A percentile compares a stretch with the other conserved stretches of the same genome.
phyloP scores from a whole-genome alignment of 495 filamentous ascomycete genomes.

The Letharia columbiana region DNA sequence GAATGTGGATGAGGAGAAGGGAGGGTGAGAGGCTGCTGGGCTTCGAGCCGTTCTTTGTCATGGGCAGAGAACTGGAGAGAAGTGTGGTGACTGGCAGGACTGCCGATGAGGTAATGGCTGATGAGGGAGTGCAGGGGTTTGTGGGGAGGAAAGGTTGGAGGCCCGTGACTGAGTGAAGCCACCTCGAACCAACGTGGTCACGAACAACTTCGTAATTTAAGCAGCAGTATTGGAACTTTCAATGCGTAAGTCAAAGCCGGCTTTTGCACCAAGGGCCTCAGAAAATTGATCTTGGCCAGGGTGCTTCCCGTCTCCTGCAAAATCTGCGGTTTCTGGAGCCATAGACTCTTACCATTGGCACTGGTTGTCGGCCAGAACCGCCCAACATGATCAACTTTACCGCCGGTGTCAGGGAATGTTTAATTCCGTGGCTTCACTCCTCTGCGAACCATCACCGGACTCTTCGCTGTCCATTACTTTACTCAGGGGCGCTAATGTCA shows the following conservation, averaged over 20 bases:
- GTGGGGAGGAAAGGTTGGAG: conserved; percentile 50
- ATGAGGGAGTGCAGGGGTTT: conserved; percentile 50
- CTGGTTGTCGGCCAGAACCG: neutral
- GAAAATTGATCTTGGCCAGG: neutral
- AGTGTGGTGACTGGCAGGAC: conserved; percentile 56
- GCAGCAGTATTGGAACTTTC: neutral
- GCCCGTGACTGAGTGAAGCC: conserved; percentile 40
- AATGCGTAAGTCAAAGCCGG: neutral
- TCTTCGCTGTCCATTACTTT: neutral
- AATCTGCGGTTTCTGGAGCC: neutral
- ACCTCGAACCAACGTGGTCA: neutral
- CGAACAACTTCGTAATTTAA: neutral
- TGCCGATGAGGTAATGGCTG: conserved; percentile 46
- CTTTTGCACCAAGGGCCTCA: neutral
- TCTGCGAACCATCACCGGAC: neutral
- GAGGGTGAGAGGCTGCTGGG: conserved; percentile 23
- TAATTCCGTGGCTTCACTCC: neutral
- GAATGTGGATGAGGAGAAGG: conserved; percentile 26
- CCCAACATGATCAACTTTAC: neutral
- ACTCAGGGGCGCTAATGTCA: neutral
- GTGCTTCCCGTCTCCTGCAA: neutral
- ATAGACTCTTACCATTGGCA: neutral
- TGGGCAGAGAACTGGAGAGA: conserved; percentile 47
- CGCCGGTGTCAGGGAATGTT: neutral
- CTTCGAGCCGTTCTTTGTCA: conserved; percentile 52